Conservation (phyloP, 164 flowering plant genomes). For the Vitis rupestris region DNA sequence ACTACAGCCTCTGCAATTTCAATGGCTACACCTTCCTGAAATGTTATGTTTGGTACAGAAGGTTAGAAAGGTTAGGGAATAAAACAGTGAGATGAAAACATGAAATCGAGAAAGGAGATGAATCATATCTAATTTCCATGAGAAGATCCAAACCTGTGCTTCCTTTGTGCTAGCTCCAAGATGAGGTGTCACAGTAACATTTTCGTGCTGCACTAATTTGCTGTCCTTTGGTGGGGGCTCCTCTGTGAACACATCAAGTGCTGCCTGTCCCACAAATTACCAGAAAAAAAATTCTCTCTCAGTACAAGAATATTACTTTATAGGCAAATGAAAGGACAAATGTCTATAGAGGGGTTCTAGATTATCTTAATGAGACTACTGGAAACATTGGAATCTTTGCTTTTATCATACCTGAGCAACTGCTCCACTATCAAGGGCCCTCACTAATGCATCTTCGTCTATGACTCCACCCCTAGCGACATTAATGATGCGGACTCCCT, state of each 20-base stretch:
- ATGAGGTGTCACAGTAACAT: constrained; percentile 61
- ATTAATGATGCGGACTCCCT: constrained; percentile 57
- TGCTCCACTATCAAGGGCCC: constrained; percentile 46
- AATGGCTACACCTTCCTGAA: constrained; percentile 65
- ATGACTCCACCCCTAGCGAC: constrained; percentile 77
- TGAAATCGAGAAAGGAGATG: not conserved
- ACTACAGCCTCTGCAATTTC: constrained; percentile 72
- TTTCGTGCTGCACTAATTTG: constrained; percentile 52
- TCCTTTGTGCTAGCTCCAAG: constrained; percentile 70
- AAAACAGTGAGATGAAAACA: not conserved
- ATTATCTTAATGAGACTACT: too few species aligned
- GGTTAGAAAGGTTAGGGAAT: not conserved
- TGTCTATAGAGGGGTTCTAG: too few species aligned
- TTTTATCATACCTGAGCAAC: constrained; percentile 52
- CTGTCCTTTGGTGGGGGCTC: constrained; percentile 57
- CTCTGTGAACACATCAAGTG: constrained; percentile 60
- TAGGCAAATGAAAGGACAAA: too few species aligned
- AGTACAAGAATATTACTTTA: not conserved
- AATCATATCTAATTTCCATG: not conserved
- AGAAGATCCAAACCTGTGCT: constrained; percentile 42
- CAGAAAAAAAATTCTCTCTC: not conserved
- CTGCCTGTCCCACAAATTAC: constrained; percentile 36
- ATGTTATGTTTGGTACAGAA: not conserved
- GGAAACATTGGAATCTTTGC: too few species aligned
- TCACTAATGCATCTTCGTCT: constrained; percentile 63